Evolutionary conservation across 495 filamentous ascomycete species (phyloP), one percentile per base, ranked within the genome.

Genomic region (Neurospora tetraspora): DNA sequence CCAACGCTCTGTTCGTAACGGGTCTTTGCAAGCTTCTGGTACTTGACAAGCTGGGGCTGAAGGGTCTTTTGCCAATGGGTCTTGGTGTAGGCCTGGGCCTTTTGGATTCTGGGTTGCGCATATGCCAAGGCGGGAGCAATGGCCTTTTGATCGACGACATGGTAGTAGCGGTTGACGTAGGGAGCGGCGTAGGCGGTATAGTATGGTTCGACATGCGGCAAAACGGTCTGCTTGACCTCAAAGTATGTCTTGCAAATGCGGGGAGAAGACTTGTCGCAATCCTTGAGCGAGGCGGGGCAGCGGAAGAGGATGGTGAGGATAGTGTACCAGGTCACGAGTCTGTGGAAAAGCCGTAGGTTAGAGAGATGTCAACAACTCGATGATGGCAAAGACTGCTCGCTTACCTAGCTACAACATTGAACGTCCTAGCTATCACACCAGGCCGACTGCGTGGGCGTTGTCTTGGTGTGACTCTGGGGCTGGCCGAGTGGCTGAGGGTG

Each of bases 231-330:
- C 72, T 90, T 89, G 70, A 89, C 82, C 69, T 89, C 85, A 70
- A 97, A 87, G 78, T 95, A 96, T 5, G 93, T 92, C 77, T 90
- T 91, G 85, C 96, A 99, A 39, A 98, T 88, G 69, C 81, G 85
- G 3, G 95, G 93, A 12, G 94, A 94, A 31, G 85, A 80, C 36
- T 91, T 87, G 68, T 86, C 90, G 77, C 95, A 83, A 3, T 88
- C 87, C 23, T 89, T 85, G 69, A 89, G 81, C 16, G 86, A 86
- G 27, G 91, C 85, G 12, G 96, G 96, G 80, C 96, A 99, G 36
- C 91, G 89, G 76, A 99, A 89, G 69, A 94, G 82, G 23, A 94
- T 84, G 5, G 92, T 96, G 71, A 93, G 77, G 69, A 97, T 88
- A 2, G 88, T 85, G 78, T 96, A 97, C 96, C 96, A 99, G 10